phyloP scores from a whole-genome alignment of 495 filamentous ascomycete species.

The Pyronema omphalodes region DNA sequence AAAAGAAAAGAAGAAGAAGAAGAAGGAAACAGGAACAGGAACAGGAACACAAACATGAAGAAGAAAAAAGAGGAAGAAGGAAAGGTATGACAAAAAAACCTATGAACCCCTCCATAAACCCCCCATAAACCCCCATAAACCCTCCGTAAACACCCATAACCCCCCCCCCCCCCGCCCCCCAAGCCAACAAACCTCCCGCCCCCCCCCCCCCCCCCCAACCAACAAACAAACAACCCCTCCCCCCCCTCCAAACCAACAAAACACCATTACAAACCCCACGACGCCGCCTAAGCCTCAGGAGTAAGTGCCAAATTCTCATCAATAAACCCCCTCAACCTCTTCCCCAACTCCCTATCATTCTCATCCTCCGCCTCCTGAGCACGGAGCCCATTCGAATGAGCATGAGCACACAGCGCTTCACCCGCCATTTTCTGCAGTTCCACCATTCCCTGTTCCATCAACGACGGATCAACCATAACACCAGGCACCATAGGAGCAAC shows the following conservation, averaged over 20 bases:
- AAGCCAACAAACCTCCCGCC: background rate
- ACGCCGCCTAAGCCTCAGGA: no score
- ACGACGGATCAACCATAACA: slow-evolving; percentile 16
- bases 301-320: background rate
- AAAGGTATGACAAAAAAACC: no score
- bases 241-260: no score
- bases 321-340: slow-evolving; percentile 8
- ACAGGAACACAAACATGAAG: no score
- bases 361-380: slow-evolving; percentile 14
- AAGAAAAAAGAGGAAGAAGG: no score
- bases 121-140: no score
- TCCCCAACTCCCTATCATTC: slow-evolving; percentile 16
- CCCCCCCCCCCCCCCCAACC: background rate
- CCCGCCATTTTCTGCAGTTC: slow-evolving; percentile 21
- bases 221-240: no score
- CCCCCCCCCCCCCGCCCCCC: background rate
- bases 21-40: no score
- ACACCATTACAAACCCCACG: no score
- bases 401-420: slow-evolving; percentile 17
- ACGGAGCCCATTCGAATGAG: slow-evolving; percentile 9
- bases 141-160: no score
- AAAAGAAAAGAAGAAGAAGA: no score
- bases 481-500: background rate
- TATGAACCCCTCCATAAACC: no score
- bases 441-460: slow-evolving; percentile 18